phyloP scores from a whole-genome alignment of 164 flowering plant genomes.

The Macadamia tetraphylla region DNA sequence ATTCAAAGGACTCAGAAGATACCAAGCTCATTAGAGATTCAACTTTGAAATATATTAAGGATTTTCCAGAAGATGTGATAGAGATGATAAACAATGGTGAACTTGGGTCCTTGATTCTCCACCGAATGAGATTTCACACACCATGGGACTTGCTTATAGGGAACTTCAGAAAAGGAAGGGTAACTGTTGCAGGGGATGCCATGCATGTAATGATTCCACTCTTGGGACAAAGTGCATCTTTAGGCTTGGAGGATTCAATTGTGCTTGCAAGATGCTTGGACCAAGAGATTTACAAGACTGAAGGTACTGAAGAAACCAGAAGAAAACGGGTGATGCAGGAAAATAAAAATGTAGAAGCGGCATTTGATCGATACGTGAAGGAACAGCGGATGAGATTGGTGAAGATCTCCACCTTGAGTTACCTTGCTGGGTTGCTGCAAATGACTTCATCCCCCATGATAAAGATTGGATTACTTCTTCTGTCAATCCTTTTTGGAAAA shows the following conservation, averaged over 20 bases:
- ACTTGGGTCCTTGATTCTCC: slow-evolving; percentile 10
- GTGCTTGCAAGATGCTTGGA: slow-evolving; percentile 33
- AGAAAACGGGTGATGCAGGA: background rate
- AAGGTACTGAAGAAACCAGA: background rate
- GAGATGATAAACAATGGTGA: slow-evolving; percentile 23
- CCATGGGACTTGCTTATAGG: slow-evolving; percentile 26
- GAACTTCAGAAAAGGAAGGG: slow-evolving; percentile 21
- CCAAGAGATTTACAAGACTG: background rate
- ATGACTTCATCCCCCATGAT: slow-evolving; percentile 1
- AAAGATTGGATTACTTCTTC: slow-evolving; percentile 11
- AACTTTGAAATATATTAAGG: slow-evolving; percentile 12
- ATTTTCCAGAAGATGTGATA: slow-evolving; percentile 19
- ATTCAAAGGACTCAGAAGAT: slow-evolving; percentile 15
- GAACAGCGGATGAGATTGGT: slow-evolving; percentile 27
- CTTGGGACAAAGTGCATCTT: slow-evolving; percentile 34
- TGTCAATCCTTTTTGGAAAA: slow-evolving; percentile 14
- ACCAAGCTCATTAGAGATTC: slow-evolving; percentile 14
- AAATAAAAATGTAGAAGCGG: slow-evolving; percentile 8
- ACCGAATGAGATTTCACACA: slow-evolving; percentile 20
- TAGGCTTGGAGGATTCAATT: slow-evolving; percentile 35
- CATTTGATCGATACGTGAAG: slow-evolving; percentile 22
- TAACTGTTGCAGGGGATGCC: slow-evolving; percentile 35
- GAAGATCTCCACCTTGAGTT: slow-evolving; percentile 16
- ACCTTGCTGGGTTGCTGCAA: slow-evolving; percentile 17
- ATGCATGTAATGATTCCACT: slow-evolving; percentile 44